phyloP scores from a whole-genome alignment of 2,329 filamentous ascomycete genomes.

The Aspergillus alliaceus region DNA sequence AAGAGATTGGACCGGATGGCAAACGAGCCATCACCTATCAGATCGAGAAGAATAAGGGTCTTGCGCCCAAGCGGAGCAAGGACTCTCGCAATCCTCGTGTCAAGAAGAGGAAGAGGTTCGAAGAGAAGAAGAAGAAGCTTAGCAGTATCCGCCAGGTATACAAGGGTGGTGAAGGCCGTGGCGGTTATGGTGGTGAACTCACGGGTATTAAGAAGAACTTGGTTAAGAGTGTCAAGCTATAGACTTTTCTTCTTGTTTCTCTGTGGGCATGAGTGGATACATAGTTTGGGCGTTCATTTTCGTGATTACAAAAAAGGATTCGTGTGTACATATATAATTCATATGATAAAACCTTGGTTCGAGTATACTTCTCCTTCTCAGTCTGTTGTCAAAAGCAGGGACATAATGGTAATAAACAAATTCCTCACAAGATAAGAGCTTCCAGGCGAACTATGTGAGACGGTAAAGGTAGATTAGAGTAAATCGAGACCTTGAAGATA shows the following conservation, averaged over 20 bases:
- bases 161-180: constrained; percentile 78
- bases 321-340: constrained; percentile 26
- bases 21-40: constrained; percentile 90
- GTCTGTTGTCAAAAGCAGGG: neutral
- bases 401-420: neutral
- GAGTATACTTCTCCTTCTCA: neutral
- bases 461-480: too few relatives aligned
- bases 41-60: constrained; percentile 97
- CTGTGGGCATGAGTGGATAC: constrained; percentile 18
- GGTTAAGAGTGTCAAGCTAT: constrained; percentile 91
- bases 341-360: constrained; percentile 1
- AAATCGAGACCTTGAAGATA: neutral
- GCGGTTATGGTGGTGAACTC: constrained; percentile 86
- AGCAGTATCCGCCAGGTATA: constrained; percentile 81
- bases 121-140: constrained; percentile 97
- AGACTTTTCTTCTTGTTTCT: constrained; percentile 27
- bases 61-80: constrained; percentile 88
- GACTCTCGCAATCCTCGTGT: constrained; percentile 91
- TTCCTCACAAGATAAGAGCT: neutral
- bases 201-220: constrained; percentile 94
- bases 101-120: constrained; percentile 96
- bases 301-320: constrained; percentile 20
- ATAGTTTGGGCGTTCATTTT: constrained; percentile 18
- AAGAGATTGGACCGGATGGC: constrained; percentile 74
- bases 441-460: neutral